Evolutionary conservation across 352 stramenopile genomes (phyloP), one percentile per base, ranked within the genome.

Genomic region (Pythium phragmitis): DNA sequence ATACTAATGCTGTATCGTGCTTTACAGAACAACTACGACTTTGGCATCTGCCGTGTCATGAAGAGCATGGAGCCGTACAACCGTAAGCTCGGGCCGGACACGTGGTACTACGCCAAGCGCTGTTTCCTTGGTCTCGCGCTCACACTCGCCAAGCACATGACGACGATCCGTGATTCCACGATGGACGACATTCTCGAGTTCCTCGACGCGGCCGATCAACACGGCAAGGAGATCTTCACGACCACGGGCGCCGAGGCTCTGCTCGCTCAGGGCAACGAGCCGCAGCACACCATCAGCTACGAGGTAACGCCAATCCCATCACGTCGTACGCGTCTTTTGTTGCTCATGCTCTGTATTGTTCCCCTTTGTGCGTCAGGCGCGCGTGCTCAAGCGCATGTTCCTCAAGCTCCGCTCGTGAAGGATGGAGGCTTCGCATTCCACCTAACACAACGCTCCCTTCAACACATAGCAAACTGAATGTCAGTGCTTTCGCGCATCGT

Each of bases 31-130:
- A 99, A 99, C 77, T 99, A 97, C 70, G 96, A 98, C 71, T 98
- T 98, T 79, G 94, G 94, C 34, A 98, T 98, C 53, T 97, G 85
- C 53, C 80, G 95, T 33, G 94, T 99, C 58, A 98, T 94, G 85
- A 94, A 94, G 76, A 97, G 89, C 50, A 88, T 99, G 67, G 90
- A 98, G 78, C 94, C 96, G 51, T 98, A 98, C 72, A 89, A 98
- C 50, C 96, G 92, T 53, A 98, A 98, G 69, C 81, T 99, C 11
- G 90, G 91, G 12, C 87, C 89, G 0, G 92, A 98, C 65, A 98
- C 96, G 39, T 99, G 96, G 95, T 98, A 96, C 72, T 98, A 98
- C 76, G 87, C 89, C 34, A 98, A 98, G 76, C 82, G 91, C 36
- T 98, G 94, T 72, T 98, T 99, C 67, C 75, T 99, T 37, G 92